Conservation (phyloP, 2,329 filamentous ascomycete species). For the Penicillium sp. region DNA sequence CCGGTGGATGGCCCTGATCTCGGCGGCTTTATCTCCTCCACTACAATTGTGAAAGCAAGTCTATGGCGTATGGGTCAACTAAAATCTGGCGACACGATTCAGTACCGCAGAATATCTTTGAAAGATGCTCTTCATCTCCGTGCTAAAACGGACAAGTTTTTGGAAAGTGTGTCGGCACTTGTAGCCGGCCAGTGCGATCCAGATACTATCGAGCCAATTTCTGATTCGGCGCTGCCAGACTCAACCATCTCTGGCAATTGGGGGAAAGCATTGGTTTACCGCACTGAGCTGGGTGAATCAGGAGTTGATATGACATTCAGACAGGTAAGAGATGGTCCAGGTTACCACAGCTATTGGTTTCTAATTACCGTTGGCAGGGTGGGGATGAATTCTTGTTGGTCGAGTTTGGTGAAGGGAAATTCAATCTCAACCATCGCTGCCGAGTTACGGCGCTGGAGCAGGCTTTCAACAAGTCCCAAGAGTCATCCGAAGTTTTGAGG, state of each 20-base stretch:
- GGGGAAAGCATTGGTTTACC: conserved; percentile 18
- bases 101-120: conserved; percentile 51
- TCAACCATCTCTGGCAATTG: conserved; percentile 20
- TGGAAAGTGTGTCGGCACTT: conserved; percentile 39
- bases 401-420: conserved; percentile 56
- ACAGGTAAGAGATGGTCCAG: conserved; percentile 25
- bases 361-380: conserved; percentile 32
- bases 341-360: conserved; percentile 16
- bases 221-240: not conserved
- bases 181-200: conserved; percentile 29
- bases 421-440: conserved; percentile 57
- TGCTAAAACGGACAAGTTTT: conserved; percentile 43
- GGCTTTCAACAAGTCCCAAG: conserved; percentile 28
- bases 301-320: conserved; percentile 43
- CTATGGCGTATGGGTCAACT: conserved; percentile 62
- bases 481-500: not conserved
- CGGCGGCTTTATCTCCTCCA: conserved; percentile 57
- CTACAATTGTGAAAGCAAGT: conserved; percentile 56
- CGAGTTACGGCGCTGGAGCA: conserved; percentile 54
- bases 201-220: conserved; percentile 14
- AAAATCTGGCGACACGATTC: conserved; percentile 56
- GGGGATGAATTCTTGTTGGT: conserved; percentile 55
- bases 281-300: not conserved
- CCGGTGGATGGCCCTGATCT: conserved; percentile 59
- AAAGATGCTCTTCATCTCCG: conserved; percentile 49